phyloP scores from a whole-genome alignment of 169 alveolate genomes.

The Plasmodium billcollinsi region DNA sequence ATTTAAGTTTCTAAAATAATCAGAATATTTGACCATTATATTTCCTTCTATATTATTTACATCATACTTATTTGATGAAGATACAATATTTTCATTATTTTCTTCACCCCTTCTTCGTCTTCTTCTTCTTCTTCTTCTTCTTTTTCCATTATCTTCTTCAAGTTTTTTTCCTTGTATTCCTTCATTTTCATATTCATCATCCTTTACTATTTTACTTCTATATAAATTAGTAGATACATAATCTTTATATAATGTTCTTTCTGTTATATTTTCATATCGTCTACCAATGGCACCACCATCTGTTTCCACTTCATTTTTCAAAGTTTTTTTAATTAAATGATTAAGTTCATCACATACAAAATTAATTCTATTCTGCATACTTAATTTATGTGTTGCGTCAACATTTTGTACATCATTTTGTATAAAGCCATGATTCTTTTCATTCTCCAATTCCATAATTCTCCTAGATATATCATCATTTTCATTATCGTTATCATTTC shows the following conservation, averaged over 20 bases:
- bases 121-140: neutral
- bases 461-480: conserved; percentile 10
- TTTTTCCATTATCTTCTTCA: neutral
- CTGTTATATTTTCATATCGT: conserved; percentile 33
- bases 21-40: conserved; percentile 22
- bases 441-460: conserved; percentile 6
- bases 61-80: neutral
- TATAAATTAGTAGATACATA: conserved; percentile 61
- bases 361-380: conserved; percentile 33
- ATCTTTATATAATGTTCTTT: conserved; percentile 49
- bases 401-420: neutral
- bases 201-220: conserved; percentile 4
- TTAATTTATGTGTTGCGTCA: conserved; percentile 12
- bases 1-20: conserved; percentile 29
- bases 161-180: neutral
- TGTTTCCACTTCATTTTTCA: conserved; percentile 32
- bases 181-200: conserved; percentile 2
- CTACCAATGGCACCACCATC: neutral
- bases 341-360: conserved; percentile 64
- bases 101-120: neutral
- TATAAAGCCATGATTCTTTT: neutral
- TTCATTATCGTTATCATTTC: neutral
- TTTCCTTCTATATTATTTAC: conserved; percentile 17
- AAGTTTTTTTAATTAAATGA: conserved; percentile 25
- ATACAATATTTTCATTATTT: neutral